Base-by-base conservation (phyloP, 768 basidiomycete genomes). In the Leccinum imitatum region DNA sequence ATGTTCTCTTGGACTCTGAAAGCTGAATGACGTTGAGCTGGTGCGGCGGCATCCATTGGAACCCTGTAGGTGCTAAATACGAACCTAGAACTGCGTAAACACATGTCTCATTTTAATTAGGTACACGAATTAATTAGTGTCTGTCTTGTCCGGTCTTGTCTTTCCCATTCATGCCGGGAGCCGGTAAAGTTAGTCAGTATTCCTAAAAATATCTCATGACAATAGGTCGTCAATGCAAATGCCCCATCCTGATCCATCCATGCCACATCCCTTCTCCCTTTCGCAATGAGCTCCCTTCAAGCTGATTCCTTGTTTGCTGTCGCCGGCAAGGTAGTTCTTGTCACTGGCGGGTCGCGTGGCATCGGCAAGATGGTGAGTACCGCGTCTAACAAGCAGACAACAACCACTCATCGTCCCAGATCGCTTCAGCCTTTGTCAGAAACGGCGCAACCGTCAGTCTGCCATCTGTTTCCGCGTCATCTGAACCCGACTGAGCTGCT, bases 311-410 rank as follows among this genome's bases (percentile, higher is more conserved):
- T 84, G 17, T 87, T 87, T 67, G 65, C 76, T 60, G 84, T 87
- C 58, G 69, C 78, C 35, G 81, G 75, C 25, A 84, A 81, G 60
- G 76, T 82, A 15, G 84, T 86, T 5, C 76, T 89, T 23, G 78
- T 87, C 41, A 87, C 86, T 4, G 88, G 88, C 7, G 88, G 87
- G 11, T 84, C 82, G 30, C 76, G 84, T 59, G 87, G 87, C 6
- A 80, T 88, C 31, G 86, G 87, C 5, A 87, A 84, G 75, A 85
- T 85, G 84, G 84, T 81, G 53, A 61, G 76, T 71, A 15, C 33
- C 15, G 50, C 11, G 3, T 23, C 44, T 47, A 11, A 11, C 55
- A 35, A 44, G 46, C 50, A 46, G 31, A 37, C 21, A 19, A n/a
- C 19, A 58, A 65, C 5, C 8, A 48, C 30, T 68, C 59, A 63